These are phyloP conservation scores for Caryopteris hybrid DNA, from an alignment of 305 asterid genomes.

Conservation along the genomic window DNA sequence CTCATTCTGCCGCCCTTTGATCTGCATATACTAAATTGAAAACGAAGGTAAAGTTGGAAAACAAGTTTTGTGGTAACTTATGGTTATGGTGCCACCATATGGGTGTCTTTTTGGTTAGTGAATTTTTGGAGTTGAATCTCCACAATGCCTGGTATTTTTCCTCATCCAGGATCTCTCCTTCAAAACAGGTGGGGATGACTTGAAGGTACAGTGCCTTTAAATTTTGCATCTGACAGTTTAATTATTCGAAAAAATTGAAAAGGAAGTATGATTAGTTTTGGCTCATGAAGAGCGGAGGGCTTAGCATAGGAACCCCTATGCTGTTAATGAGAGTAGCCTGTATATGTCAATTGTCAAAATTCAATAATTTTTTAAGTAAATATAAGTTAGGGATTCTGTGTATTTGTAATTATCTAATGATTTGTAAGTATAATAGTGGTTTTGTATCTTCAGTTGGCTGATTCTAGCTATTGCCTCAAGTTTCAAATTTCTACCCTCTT, in stretches of 20 bases:
- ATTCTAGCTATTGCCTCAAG: background rate
- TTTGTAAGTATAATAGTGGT: background rate
- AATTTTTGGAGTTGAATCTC: conserved; percentile 19
- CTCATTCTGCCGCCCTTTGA: conserved; percentile 22
- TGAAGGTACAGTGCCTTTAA: conserved; percentile 15
- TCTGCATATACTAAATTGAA: conserved; percentile 17
- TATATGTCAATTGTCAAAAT: conserved; percentile 15
- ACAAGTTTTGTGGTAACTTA: background rate
- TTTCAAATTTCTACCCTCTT: no score
- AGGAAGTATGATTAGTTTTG: conserved; percentile 19
- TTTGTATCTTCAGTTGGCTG: background rate
- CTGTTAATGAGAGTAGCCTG: conserved; percentile 24
- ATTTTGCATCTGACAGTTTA: conserved; percentile 27
- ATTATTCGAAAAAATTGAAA: conserved; percentile 14
- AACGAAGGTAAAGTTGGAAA: conserved; percentile 21
- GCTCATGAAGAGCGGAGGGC: conserved; percentile 10
- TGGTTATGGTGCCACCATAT: conserved; percentile 12
- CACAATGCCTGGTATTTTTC: conserved; percentile 17
- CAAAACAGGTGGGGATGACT: conserved; percentile 1
- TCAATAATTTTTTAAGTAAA: conserved; percentile 9
- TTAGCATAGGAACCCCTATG: conserved; percentile 20
- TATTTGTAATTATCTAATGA: background rate
- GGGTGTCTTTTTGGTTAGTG: conserved; percentile 24
- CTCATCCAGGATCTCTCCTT: conserved; percentile 19
- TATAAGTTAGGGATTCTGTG: conserved; percentile 2